These are phyloP conservation scores for Raffaelea arxii DNA, from an alignment of 2,329 filamentous ascomycete genomes.

Conservation along the genomic window DNA sequence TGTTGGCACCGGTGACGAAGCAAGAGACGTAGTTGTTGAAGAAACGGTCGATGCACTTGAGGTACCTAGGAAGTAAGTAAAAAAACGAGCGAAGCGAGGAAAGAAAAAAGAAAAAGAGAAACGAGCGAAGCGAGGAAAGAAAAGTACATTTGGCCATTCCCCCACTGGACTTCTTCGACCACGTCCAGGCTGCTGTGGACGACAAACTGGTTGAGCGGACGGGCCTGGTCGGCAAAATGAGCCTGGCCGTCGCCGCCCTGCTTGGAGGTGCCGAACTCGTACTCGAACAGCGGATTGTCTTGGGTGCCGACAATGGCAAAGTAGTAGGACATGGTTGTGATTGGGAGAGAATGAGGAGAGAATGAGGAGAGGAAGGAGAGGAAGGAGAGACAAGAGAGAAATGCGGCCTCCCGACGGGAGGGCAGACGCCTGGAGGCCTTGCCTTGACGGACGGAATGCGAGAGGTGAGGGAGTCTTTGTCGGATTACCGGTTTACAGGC, in stretches of 20 bases:
- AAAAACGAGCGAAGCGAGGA: not conserved
- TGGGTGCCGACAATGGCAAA: slow-evolving; percentile 93
- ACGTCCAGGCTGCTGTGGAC: slow-evolving; percentile 90
- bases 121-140: slow-evolving; percentile 3
- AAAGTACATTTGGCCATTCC: slow-evolving; percentile 66
- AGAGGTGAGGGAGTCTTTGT: no score
- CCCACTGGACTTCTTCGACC: slow-evolving; percentile 95
- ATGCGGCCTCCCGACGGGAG: no score
- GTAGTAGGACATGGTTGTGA: slow-evolving; percentile 92
- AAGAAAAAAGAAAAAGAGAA: not conserved
- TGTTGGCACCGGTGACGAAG: slow-evolving; percentile 86
- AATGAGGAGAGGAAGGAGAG: not conserved
- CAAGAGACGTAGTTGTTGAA: slow-evolving; percentile 92
- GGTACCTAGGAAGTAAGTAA: slow-evolving; percentile 53
- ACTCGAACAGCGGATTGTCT: slow-evolving; percentile 92
- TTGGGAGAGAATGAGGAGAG: not conserved
- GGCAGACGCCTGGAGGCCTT: no score
- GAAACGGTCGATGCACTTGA: slow-evolving; percentile 95
- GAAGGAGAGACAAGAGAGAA: not conserved
- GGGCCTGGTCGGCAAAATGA: slow-evolving; percentile 78
- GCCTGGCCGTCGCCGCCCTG: slow-evolving; percentile 87
- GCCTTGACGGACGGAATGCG: no score
- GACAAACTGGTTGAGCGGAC: slow-evolving; percentile 96
- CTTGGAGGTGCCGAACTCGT: slow-evolving; percentile 95
- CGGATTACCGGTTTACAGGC: no score